Percentiles rank a stretch among this genome's conserved stretches.
Conservation (phyloP, 2,329 filamentous ascomycete genomes). For the Leptosphaerulina australis region DNA sequence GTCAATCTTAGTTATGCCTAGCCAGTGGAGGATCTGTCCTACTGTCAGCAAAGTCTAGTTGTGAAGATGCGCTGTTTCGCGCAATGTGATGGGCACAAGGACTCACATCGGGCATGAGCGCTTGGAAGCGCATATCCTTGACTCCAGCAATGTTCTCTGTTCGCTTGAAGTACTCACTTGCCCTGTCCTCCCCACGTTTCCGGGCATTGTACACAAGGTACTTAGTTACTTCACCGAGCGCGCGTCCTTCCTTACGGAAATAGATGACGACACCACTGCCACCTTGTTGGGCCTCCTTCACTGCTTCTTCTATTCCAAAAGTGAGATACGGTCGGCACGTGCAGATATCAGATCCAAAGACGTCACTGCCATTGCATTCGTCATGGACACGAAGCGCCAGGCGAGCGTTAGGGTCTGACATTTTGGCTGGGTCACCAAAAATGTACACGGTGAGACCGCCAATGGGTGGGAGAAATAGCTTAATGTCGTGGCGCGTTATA, state of each 20-base stretch:
- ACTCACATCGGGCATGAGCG: conserved; percentile 82
- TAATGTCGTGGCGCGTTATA: conserved; percentile 92
- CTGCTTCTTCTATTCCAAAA: conserved; percentile 95
- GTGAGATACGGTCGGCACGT: conserved; percentile 95
- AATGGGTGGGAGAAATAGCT: conserved; percentile 93
- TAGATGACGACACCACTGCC: conserved; percentile 97
- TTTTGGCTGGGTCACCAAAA: conserved; percentile 92
- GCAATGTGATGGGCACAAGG: not conserved
- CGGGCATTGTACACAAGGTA: conserved; percentile 78
- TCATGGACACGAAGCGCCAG: conserved; percentile 86
- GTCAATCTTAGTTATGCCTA: conserved; percentile 98
- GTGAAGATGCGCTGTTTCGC: not conserved
- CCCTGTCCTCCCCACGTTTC: conserved; percentile 77
- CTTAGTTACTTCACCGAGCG: conserved; percentile 93
- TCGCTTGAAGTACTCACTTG: conserved; percentile 92
- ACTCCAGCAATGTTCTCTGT: conserved; percentile 99
- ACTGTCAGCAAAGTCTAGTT: not conserved
- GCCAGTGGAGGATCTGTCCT: conserved; percentile 81
- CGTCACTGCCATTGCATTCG: conserved; percentile 94
- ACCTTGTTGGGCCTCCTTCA: conserved; percentile 93
- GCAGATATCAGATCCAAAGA: conserved; percentile 97
- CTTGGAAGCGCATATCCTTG: conserved; percentile 96
- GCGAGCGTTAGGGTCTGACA: conserved; percentile 81
- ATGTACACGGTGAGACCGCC: conserved; percentile 95
- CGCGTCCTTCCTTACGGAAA: conserved; percentile 96